Conservation (phyloP, 2,329 filamentous ascomycete species). For the Talaromyces sp. region DNA sequence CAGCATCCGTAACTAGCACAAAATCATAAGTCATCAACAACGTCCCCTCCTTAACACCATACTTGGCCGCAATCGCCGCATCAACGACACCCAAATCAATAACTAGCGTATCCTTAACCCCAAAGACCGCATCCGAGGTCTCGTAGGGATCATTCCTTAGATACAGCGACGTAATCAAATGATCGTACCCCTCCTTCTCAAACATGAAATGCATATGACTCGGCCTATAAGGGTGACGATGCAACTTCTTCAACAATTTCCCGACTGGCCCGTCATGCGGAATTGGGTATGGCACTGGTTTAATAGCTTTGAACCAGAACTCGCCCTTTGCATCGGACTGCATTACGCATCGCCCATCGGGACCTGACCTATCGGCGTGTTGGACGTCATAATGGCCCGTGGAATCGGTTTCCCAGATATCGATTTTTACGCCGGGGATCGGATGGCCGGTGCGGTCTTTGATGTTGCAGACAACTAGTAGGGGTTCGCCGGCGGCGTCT, state of each 20-base stretch:
- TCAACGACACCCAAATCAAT: slow-evolving; percentile 56
- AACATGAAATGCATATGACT: slow-evolving; percentile 83
- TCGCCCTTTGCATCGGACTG: slow-evolving; percentile 65
- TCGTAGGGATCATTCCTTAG: slow-evolving; percentile 76
- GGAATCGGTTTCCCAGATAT: slow-evolving; percentile 70
- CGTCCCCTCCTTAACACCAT: slow-evolving; percentile 61
- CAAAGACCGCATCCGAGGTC: slow-evolving; percentile 79
- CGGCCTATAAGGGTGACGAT: slow-evolving; percentile 74
- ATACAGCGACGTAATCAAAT: slow-evolving; percentile 80
- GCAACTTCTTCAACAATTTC: slow-evolving; percentile 61
- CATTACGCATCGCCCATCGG: slow-evolving; percentile 72
- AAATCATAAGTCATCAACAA: slow-evolving; percentile 71
- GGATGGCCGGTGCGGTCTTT: slow-evolving; percentile 63
- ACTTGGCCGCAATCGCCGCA: slow-evolving; percentile 55
- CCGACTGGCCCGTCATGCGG: slow-evolving; percentile 82
- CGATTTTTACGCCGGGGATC: slow-evolving; percentile 64
- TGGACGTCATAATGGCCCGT: slow-evolving; percentile 76
- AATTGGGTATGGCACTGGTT: slow-evolving; percentile 81
- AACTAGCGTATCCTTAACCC: slow-evolving; percentile 77
- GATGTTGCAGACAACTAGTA: slow-evolving; percentile 71
- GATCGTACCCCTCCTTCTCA: slow-evolving; percentile 72
- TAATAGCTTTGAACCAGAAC: slow-evolving; percentile 84
- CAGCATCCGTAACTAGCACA: slow-evolving; percentile 68
- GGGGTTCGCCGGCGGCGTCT: slow-evolving; percentile 56
- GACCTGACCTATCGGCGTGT: slow-evolving; percentile 58